Conservation (phyloP, 2,329 filamentous ascomycete species). For the Claviceps sp. region DNA sequence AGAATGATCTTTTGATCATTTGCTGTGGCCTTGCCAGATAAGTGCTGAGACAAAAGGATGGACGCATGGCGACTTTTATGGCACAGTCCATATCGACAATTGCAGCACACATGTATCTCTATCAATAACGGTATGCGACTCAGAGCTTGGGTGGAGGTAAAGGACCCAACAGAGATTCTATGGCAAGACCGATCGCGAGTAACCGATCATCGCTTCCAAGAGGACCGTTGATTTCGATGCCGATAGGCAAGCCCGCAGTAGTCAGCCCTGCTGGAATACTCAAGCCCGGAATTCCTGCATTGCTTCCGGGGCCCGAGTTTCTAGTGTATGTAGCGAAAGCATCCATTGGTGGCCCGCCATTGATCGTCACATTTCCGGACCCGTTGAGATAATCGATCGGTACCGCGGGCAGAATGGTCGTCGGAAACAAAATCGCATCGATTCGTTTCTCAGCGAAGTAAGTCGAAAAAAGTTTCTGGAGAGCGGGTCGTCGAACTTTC, state of each 20-base stretch:
- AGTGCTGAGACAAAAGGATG: no score
- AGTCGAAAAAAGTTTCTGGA: conserved; percentile 7
- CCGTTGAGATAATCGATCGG: conserved; percentile 6
- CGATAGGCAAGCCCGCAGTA: conserved; percentile 4
- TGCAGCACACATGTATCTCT: no score
- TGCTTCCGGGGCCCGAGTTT: conserved; percentile 7
- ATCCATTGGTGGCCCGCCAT: conserved; percentile 7
- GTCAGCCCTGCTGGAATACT: conserved; percentile 8
- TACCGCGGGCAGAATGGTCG: conserved; percentile 8
- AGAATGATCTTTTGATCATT: no score
- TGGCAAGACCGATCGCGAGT: conserved; percentile 6
- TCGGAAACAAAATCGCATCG: conserved; percentile 8
- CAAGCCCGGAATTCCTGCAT: conserved; percentile 9
- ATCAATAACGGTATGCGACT: background rate
- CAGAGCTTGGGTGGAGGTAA: conserved; percentile 2
- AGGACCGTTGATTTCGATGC: conserved; percentile 9
- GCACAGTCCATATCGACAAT: no score
- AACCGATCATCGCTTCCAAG: conserved; percentile 7
- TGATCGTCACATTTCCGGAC: conserved; percentile 9
- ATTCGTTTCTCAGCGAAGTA: conserved; percentile 6
- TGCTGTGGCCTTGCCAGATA: no score
- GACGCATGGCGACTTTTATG: no score
- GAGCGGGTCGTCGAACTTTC: conserved; percentile 7
- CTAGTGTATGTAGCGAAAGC: conserved; percentile 6
- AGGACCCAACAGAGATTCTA: conserved; percentile 7